Evolutionary conservation across 352 stramenopile species (phyloP), one percentile per base, ranked within the genome.

Genomic region (Globisporangium paroecandrum): DNA sequence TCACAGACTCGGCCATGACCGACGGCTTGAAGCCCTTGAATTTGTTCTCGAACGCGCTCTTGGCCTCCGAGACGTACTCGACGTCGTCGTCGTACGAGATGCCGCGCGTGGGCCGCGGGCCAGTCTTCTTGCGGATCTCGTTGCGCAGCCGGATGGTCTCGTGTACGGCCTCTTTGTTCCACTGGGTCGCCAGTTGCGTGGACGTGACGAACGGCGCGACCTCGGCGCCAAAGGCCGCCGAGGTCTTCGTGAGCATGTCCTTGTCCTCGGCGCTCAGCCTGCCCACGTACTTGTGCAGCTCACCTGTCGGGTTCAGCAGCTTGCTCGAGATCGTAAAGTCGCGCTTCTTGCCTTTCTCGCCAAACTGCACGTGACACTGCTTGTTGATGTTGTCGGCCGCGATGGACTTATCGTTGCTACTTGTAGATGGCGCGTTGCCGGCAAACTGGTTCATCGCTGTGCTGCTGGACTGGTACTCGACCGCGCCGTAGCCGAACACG

Each of bases 71-170:
- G 8, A 93, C 57, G 67, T 95, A 95, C 64, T 90, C 79, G 15
- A 93, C 76, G 38, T 91, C 77, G 34, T 94, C 85, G 53, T 95
- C 83, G 57, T 88, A 91, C 18, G 84, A 89, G 70, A 91, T 89
- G 22, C 82, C 81, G 58, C 78, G 72, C 25, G 82, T 87, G 27
- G 76, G 75, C 10, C 75, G 73, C 13, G 80, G 77, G 12, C 81
- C 81, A 15, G 84, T 91, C 68, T 73, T 77, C 69, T 83, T 82
- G 55, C 83, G 79, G 69, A 89, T 83, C 60, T 93, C 81, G 54
- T 93, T 83, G 32, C 84, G 76, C 47, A 91, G 68, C 1, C 73
- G 70, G 13, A 92, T 87, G 8, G 73, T 85, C 69, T 91, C 79
- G 3, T 73, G 66, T 34, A 87, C 82, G 4, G 76, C 77, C 6